Conservation (phyloP, 1,284 basidiomycete species). For the Pterulicium gracile region DNA sequence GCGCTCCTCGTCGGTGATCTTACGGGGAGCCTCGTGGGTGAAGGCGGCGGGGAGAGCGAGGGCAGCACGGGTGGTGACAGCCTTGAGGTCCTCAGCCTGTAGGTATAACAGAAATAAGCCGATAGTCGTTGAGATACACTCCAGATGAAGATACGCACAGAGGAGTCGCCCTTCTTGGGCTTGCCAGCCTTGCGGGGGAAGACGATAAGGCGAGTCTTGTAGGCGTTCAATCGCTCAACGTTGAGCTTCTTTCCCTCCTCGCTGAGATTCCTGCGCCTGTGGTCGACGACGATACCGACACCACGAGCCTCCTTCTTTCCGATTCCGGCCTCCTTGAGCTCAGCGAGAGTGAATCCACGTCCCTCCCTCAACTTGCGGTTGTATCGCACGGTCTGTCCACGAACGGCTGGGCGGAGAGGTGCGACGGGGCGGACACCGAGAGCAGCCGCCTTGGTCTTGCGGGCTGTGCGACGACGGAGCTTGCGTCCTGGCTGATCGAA, state of each 20-base stretch:
- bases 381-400: slow-evolving; percentile 95
- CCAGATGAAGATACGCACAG: slow-evolving; percentile 42
- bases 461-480: slow-evolving; percentile 89
- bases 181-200: slow-evolving; percentile 96
- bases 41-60: slow-evolving; percentile 64
- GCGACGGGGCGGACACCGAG: slow-evolving; percentile 90
- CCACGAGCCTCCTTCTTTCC: slow-evolving; percentile 89
- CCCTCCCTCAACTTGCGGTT: slow-evolving; percentile 98
- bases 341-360: slow-evolving; percentile 91
- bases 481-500: slow-evolving; percentile 99
- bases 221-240: slow-evolving; percentile 90
- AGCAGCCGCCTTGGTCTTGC: slow-evolving; percentile 84
- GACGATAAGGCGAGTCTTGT: slow-evolving; percentile 82
- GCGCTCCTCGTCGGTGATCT: slow-evolving; percentile 90
- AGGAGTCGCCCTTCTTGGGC: slow-evolving; percentile 91
- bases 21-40: slow-evolving; percentile 78
- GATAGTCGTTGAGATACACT: background rate
- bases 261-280: slow-evolving; percentile 93
- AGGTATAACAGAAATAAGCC: slow-evolving; percentile 6
- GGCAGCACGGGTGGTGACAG: slow-evolving; percentile 65
- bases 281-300: slow-evolving; percentile 94
- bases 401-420: slow-evolving; percentile 94
- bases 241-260: slow-evolving; percentile 97
- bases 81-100: slow-evolving; percentile 79
- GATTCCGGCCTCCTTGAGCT: slow-evolving; percentile 96